These are phyloP conservation scores for Mercurialis annua DNA, from an alignment of 345 rosid species.

Conservation along the genomic window DNA sequence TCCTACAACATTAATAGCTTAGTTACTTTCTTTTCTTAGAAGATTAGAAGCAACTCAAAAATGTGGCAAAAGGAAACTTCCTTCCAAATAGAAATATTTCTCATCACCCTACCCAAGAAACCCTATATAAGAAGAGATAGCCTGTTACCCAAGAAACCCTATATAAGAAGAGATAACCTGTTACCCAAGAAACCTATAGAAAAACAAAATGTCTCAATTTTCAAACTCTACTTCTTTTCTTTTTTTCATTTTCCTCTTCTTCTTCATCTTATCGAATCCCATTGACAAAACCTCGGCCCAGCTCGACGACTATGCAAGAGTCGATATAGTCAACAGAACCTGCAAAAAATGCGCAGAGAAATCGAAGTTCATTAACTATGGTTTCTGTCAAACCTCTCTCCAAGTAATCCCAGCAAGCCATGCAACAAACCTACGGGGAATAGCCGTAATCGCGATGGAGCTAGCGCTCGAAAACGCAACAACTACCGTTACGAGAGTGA, in stretches of 20 bases:
- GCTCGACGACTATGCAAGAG: background rate
- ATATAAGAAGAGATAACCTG: too few species aligned
- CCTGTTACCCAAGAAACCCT: too few species aligned
- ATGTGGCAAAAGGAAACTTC: background rate
- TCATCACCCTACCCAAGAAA: too few species aligned
- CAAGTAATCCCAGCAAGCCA: slow-evolving; percentile 41
- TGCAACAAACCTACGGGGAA: slow-evolving; percentile 43
- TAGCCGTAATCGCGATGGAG: slow-evolving; percentile 49
- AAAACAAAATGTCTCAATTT: slow-evolving; percentile 14
- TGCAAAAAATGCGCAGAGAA: slow-evolving; percentile 41
- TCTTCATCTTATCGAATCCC: slow-evolving; percentile 16
- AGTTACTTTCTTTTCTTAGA: too few species aligned
- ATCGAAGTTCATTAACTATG: slow-evolving; percentile 33
- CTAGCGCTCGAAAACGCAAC: slow-evolving; percentile 57
- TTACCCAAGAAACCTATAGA: background rate
- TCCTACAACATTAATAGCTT: too few species aligned
- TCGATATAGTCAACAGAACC: slow-evolving; percentile 39
- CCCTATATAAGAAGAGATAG: too few species aligned
- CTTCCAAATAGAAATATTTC: background rate
- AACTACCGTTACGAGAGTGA: slow-evolving; percentile 37
- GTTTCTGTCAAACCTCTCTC: slow-evolving; percentile 44
- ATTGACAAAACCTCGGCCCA: background rate
- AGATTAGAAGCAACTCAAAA: background rate
- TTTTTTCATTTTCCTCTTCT: slow-evolving; percentile 19
- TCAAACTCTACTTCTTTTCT: slow-evolving; percentile 4